phyloP scores from a whole-genome alignment of 208 protist species.

The Strigomonas oncopelti region DNA sequence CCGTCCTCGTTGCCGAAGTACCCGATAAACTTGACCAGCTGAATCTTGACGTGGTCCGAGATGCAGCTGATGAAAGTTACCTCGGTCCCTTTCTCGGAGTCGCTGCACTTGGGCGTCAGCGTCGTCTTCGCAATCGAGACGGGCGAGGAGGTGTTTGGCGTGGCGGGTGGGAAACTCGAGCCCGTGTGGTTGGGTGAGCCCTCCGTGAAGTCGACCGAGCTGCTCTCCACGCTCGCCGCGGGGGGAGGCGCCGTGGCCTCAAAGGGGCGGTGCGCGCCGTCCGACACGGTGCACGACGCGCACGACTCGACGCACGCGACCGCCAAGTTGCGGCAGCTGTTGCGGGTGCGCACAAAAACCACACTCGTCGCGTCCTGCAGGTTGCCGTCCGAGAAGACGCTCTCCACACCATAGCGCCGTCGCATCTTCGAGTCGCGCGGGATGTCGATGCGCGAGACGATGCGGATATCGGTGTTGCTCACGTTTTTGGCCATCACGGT shows the following conservation, averaged over 20 bases:
- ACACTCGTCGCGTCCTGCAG: slow-evolving; percentile 70
- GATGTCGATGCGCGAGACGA: slow-evolving; percentile 67
- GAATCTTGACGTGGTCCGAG: slow-evolving; percentile 55
- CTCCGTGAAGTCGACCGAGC: background rate
- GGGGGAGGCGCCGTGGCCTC: background rate
- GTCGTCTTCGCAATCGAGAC: slow-evolving; percentile 19
- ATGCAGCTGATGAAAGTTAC: slow-evolving; percentile 79
- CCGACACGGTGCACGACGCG: slow-evolving; percentile 28
- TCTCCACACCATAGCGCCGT: slow-evolving; percentile 55
- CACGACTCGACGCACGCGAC: slow-evolving; percentile 67
- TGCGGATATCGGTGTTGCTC: slow-evolving; percentile 79
- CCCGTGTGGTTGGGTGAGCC: background rate
- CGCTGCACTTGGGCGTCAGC: slow-evolving; percentile 47
- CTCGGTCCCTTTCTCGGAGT: slow-evolving; percentile 67
- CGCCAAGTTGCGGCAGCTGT: slow-evolving; percentile 79
- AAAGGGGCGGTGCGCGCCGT: slow-evolving; percentile 12
- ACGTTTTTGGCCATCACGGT: slow-evolving; percentile 76
- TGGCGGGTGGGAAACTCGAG: background rate
- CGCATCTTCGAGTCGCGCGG: slow-evolving; percentile 18
- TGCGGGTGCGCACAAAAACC: slow-evolving; percentile 70
- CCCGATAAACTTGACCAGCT: slow-evolving; percentile 78
- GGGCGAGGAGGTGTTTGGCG: slow-evolving; percentile 9
- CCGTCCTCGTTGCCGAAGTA: slow-evolving; percentile 79
- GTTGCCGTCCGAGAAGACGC: slow-evolving; percentile 43
- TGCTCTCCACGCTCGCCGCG: slow-evolving; percentile 3